phyloP scores from a whole-genome alignment of 176 grass and related monocot genomes.

The Cenchrus purpureus region DNA sequence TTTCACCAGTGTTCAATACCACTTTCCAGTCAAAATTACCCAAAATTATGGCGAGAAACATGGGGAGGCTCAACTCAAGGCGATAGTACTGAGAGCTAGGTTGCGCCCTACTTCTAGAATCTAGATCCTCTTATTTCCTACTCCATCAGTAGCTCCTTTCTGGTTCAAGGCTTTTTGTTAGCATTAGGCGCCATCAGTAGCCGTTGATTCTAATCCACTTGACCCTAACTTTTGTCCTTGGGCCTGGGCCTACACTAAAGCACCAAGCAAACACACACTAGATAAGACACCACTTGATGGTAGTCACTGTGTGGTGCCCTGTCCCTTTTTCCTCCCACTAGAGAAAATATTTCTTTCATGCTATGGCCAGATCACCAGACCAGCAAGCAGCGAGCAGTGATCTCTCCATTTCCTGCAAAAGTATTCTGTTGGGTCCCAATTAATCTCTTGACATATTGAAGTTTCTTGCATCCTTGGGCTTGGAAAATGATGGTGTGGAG shows the following conservation, averaged over 20 bases:
- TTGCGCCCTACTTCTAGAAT: slow-evolving; percentile 36
- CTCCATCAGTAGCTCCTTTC: slow-evolving; percentile 19
- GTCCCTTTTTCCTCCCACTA: slow-evolving; percentile 46
- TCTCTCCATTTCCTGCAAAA: slow-evolving; percentile 21
- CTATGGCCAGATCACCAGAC: slow-evolving; percentile 23
- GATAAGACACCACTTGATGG: slow-evolving; percentile 51
- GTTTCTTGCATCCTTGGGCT: slow-evolving; percentile 18
- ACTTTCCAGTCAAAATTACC: slow-evolving; percentile 29
- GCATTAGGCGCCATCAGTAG: slow-evolving; percentile 37
- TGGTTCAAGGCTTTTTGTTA: slow-evolving; percentile 55
- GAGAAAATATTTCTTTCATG: slow-evolving; percentile 20
- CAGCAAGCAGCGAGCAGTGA: slow-evolving; percentile 1
- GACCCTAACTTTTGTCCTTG: slow-evolving; percentile 44
- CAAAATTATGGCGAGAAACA: slow-evolving; percentile 30
- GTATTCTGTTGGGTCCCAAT: slow-evolving; percentile 4
- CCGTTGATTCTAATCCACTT: slow-evolving; percentile 60
- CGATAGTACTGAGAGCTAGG: neutral
- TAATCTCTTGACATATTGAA: slow-evolving; percentile 6
- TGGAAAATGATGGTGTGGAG: neutral
- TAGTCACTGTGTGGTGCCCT: slow-evolving; percentile 46
- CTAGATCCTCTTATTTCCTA: slow-evolving; percentile 38
- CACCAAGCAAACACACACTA: slow-evolving; percentile 46
- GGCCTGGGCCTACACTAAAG: slow-evolving; percentile 50
- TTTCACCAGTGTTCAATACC: neutral
- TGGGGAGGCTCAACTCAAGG: slow-evolving; percentile 35